Percentiles rank a stretch among this genome's conserved stretches.
phyloP scores from a whole-genome alignment of 2,329 filamentous ascomycete species.

The Diaporthe destruens region DNA sequence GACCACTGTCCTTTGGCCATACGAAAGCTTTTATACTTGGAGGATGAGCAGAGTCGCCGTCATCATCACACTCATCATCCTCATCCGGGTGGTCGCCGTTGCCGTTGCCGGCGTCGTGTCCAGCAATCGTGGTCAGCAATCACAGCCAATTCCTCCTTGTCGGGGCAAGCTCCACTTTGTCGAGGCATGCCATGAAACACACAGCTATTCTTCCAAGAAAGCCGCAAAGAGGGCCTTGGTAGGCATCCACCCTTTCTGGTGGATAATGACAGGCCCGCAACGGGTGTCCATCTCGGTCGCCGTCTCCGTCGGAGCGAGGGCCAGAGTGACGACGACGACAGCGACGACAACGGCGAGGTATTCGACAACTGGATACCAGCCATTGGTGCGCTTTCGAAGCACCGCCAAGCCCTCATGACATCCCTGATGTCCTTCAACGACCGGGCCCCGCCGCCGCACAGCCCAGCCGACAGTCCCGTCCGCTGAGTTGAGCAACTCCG shows the following conservation, averaged over 20 bases:
- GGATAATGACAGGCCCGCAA: too few species aligned
- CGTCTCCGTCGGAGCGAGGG: too few species aligned
- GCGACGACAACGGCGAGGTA: slow-evolving; percentile 76
- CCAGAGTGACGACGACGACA: slow-evolving; percentile 46
- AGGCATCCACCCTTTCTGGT: too few species aligned
- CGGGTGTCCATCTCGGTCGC: background rate
- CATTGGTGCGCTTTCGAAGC: slow-evolving; percentile 84
- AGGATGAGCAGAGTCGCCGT: slow-evolving; percentile 13
- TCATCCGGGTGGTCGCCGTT: slow-evolving; percentile 12
- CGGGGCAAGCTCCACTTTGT: background rate
- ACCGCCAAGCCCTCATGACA: slow-evolving; percentile 90
- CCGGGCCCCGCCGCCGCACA: slow-evolving; percentile 66
- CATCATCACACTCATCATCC: slow-evolving; percentile 12
- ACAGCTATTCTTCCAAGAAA: too few species aligned
- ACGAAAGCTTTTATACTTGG: slow-evolving; percentile 14
- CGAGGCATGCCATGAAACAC: too few species aligned
- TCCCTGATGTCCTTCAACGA: slow-evolving; percentile 89
- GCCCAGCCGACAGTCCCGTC: too few species aligned
- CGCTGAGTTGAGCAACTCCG: too few species aligned
- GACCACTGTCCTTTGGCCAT: slow-evolving; percentile 29
- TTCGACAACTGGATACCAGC: slow-evolving; percentile 87
- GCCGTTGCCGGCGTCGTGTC: slow-evolving; percentile 30
- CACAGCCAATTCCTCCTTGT: background rate
- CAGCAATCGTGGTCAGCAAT: background rate
- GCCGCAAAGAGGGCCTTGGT: too few species aligned